Conservation (phyloP, 2,329 filamentous ascomycete species). For the Endoconidiophora polonica region DNA sequence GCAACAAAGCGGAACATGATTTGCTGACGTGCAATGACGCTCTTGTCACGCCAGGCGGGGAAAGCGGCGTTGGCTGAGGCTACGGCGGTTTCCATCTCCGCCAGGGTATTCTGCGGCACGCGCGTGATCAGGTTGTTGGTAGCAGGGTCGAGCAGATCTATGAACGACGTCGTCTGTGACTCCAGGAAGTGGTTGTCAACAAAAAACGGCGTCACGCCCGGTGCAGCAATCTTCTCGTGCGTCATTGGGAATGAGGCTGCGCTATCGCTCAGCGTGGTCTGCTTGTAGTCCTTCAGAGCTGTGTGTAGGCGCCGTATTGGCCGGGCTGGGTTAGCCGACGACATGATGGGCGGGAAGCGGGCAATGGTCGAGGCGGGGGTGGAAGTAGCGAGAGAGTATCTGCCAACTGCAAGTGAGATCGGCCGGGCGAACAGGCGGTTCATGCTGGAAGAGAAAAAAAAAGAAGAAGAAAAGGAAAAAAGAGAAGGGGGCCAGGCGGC, state of each 20-base stretch:
- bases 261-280: conserved; percentile 34
- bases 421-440: conserved; percentile 6
- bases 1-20: conserved; percentile 78
- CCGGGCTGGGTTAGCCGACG: conserved; percentile 22
- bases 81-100: conserved; percentile 58
- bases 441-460: conserved; percentile 2
- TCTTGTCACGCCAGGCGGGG: conserved; percentile 54
- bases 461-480: neutral
- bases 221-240: conserved; percentile 52
- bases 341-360: conserved; percentile 3
- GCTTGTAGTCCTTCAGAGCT: conserved; percentile 14
- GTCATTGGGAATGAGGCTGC: conserved; percentile 48
- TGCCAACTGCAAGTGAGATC: conserved; percentile 4
- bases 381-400: neutral
- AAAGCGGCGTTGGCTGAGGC: conserved; percentile 63
- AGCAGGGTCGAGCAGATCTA: conserved; percentile 66
- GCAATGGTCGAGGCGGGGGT: too few relatives aligned
- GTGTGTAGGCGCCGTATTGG: conserved; percentile 36
- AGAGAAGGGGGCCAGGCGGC: neutral
- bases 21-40: conserved; percentile 58
- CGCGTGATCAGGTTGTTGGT: conserved; percentile 75
- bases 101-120: conserved; percentile 66
- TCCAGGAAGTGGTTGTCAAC: conserved; percentile 62
- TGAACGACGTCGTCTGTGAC: conserved; percentile 53
- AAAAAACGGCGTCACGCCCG: conserved; percentile 63